Percentiles rank a stretch among this genome's conserved stretches.
Evolutionary conservation across 352 stramenopile species (phyloP).

Genomic region (Paralagenidium karlingii): DNA sequence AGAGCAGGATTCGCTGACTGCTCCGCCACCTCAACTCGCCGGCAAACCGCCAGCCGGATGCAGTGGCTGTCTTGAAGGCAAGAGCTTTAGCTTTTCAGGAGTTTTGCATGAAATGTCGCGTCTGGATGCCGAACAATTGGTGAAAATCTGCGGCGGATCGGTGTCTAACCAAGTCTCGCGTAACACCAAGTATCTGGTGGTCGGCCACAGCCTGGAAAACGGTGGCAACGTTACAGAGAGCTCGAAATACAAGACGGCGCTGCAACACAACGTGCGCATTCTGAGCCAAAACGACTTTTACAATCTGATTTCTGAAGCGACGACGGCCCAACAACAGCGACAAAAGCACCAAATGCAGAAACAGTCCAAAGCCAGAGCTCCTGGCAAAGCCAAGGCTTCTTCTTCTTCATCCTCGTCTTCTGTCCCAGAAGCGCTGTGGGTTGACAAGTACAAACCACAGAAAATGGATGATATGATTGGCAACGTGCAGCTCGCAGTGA

Average conservation of each 20-base stretch:
- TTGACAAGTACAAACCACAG: slow-evolving; percentile 95
- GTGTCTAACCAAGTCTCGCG: slow-evolving; percentile 48
- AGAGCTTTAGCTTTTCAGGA: slow-evolving; percentile 71
- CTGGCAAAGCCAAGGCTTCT: slow-evolving; percentile 3
- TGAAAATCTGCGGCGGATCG: slow-evolving; percentile 63
- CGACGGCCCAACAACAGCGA: slow-evolving; percentile 59
- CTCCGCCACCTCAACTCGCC: slow-evolving; percentile 1
- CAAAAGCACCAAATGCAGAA: slow-evolving; percentile 29
- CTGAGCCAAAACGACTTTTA: slow-evolving; percentile 81
- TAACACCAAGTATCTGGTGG: slow-evolving; percentile 66
- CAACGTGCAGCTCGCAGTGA: slow-evolving; percentile 84
- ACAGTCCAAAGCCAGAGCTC: slow-evolving; percentile 17
- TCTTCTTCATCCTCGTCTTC: slow-evolving; percentile 9
- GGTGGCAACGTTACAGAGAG: slow-evolving; percentile 36
- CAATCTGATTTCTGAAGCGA: slow-evolving; percentile 66
- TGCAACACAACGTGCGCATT: slow-evolving; percentile 72
- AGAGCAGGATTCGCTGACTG: not conserved
- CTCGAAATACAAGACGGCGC: slow-evolving; percentile 86
- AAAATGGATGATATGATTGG: slow-evolving; percentile 87
- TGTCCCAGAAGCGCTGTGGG: slow-evolving; percentile 77
- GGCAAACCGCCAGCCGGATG: slow-evolving; percentile 40
- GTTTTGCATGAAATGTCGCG: slow-evolving; percentile 38
- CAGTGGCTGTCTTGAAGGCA: slow-evolving; percentile 54
- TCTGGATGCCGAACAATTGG: slow-evolving; percentile 55
- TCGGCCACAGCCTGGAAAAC: slow-evolving; percentile 51